Evolutionary conservation across 352 stramenopile genomes (phyloP).

Genomic region (Globisporangium paddicum): DNA sequence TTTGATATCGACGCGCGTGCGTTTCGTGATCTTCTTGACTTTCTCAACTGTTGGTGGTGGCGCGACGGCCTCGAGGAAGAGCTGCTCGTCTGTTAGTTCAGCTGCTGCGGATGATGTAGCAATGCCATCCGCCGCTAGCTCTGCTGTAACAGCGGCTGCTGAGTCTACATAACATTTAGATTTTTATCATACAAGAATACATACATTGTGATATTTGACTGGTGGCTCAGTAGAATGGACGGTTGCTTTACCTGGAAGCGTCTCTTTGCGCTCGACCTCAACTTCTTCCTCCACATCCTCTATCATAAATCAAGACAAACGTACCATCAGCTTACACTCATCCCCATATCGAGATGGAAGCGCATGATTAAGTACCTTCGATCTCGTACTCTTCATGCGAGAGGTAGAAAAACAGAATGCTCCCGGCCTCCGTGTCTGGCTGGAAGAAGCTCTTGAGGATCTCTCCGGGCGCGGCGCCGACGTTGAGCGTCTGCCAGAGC

Average conservation of each 20-base stretch:
- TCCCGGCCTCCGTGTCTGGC: slow-evolving; percentile 44
- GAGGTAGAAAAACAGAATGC: slow-evolving; percentile 74
- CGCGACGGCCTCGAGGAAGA: slow-evolving; percentile 51
- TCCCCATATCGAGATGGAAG: background rate
- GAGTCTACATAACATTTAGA: background rate
- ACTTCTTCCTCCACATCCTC: slow-evolving; percentile 83
- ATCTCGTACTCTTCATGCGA: slow-evolving; percentile 62
- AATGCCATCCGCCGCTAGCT: background rate
- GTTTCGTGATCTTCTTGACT: slow-evolving; percentile 45
- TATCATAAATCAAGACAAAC: slow-evolving; percentile 9
- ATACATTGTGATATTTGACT: background rate
- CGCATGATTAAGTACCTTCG: slow-evolving; percentile 49
- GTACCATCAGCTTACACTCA: background rate
- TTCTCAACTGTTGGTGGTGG: slow-evolving; percentile 26
- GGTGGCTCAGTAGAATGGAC: background rate
- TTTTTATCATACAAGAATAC: too few species aligned
- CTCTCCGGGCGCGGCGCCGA: slow-evolving; percentile 21
- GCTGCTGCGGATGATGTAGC: background rate
- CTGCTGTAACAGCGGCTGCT: background rate
- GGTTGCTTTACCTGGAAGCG: slow-evolving; percentile 19
- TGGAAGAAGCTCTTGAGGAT: slow-evolving; percentile 59
- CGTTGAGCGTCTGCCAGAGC: slow-evolving; percentile 16
- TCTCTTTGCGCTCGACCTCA: slow-evolving; percentile 39
- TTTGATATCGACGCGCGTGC: slow-evolving; percentile 40
- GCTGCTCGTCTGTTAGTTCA: slow-evolving; percentile 63